Evolutionary conservation across 2,329 filamentous ascomycete species (phyloP), one percentile per base, ranked within the genome.

Genomic region (Colletotrichum godetiae): DNA sequence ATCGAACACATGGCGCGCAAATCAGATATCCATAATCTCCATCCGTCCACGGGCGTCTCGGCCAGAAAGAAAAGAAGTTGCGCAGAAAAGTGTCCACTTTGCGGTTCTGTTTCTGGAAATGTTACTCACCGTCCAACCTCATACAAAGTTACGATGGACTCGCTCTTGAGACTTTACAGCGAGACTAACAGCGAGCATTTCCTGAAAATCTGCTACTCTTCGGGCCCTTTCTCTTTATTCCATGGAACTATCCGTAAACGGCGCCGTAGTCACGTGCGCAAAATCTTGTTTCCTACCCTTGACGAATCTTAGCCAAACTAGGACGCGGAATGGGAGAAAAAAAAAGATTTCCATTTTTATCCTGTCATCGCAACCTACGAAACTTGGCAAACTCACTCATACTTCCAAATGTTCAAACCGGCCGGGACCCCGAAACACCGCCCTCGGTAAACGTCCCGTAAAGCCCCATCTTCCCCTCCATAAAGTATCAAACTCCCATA

Each of bases 131-230:
- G 42, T 49, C 42, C 19, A 49, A 49, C 37, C 37, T 49, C 42
- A 8, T 49, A 6, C 42, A 49, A 49, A 49, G 42, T 49, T 49
- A n/a, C 42, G 58, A 13, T 29, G 15, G 22, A 24, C 58, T 52
- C 24, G 31, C 1, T 3, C 29, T 49, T 5, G 15, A 15, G 19
- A 4, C 15, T 49, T 65, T 56, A 22, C 19, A 65, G 62, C 62
- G 62, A 65, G 24, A 65, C 62, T 65, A 31, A 56, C 52, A 57
- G 62, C 52, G 62, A 65, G 52, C 5, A 22, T 56, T 15, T 11
- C n/a, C 37, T 42, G 29, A 11, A 24, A 24, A 35, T 33, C 59
- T 49, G 56, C 56, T 12, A 13, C 37, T 15, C 13, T 42, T 42
- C 12, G 37, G 37, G 13, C 37, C 13, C 37, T 42, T 42, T 42